Base-by-base conservation (phyloP, 2,329 filamentous ascomycete species). In the Nigrospora sphaerica region DNA sequence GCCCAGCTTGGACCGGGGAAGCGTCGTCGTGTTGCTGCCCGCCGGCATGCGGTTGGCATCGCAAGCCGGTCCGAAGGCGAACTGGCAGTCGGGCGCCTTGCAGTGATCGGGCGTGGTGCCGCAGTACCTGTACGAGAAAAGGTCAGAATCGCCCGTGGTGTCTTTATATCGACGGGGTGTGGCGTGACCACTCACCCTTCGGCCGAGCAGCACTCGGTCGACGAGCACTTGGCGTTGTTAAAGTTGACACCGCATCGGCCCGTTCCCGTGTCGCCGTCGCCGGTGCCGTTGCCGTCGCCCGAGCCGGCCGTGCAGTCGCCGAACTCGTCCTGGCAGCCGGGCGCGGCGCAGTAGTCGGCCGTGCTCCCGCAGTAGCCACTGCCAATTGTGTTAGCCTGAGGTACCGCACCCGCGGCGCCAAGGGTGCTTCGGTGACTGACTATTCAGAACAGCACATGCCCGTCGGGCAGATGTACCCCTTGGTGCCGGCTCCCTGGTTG, bases 11-110 rank as follows among this genome's bases (percentile, higher is more conserved):
- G 77, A 68, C 10, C 82, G 73, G 17, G 70, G 58, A 39, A 83
- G 61, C 1, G 62, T 65, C 3, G 71, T 70, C 1, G 81, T 85
- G 48, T 80, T 75, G 10, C 69, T 65, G 2, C 81, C 81, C 51
- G 73, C 49, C 43, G 78, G 71, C 54, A 68, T 69, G 28, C 65
- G 57, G 53, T 83, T 83, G 45, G 74, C 80, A 52, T 83, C 80
- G 52, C 81, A 85, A 4, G 64, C 73, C 17, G 79, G 70, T n/a
- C 78, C 78, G 52, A 78, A 82, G 52, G 74, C 63, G 55, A 82
- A 77, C 57, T 79, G 72, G 57, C 81, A 85, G 45, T 80, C 74
- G 2, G 81, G 81, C 17, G 79, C 74, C 31, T 71, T 70, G 63
- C 81, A 85, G 62, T 81, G 80, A 2, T 76, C 71, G 12, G 59